A percentile compares a stretch with the other conserved stretches of the same genome.
Evolutionary conservation across 768 basidiomycete genomes (phyloP).

Genomic region (Leccinum fibrillosum): DNA sequence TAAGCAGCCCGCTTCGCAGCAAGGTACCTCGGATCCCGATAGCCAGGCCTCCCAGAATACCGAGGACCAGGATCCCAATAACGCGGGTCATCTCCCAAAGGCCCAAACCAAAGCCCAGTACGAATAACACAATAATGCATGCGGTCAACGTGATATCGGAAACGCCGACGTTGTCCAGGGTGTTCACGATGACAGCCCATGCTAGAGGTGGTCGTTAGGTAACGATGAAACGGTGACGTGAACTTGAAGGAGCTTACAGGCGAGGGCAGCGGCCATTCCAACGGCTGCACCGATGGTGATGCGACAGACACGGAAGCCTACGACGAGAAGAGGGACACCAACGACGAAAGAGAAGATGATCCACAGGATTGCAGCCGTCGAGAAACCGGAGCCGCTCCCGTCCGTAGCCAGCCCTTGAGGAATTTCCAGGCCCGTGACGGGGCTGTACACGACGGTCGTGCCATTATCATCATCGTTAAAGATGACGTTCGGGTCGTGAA

Average conservation of each 20-base stretch:
- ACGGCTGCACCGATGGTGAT: conserved; percentile 53
- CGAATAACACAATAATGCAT: conserved; percentile 48
- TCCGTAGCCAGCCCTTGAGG: conserved; percentile 58
- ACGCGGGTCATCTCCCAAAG: conserved; percentile 48
- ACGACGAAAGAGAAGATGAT: conserved; percentile 48
- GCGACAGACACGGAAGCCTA: conserved; percentile 56
- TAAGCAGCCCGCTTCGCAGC: conserved; percentile 46
- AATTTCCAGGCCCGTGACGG: conserved; percentile 40
- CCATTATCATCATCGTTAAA: conserved; percentile 29
- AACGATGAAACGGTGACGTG: background rate
- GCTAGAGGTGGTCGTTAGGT: conserved; percentile 32
- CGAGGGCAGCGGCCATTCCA: conserved; percentile 48
- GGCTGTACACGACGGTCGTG: conserved; percentile 41
- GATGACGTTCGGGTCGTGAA: conserved; percentile 30
- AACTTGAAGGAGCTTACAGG: conserved; percentile 32
- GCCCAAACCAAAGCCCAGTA: conserved; percentile 50
- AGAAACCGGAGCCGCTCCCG: conserved; percentile 51
- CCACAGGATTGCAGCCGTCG: conserved; percentile 54
- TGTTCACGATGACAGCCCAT: conserved; percentile 64
- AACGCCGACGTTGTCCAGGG: conserved; percentile 44
- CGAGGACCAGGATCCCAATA: conserved; percentile 45
- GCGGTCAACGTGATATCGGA: conserved; percentile 50
- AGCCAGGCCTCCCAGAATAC: conserved; percentile 54
- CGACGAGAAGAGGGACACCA: conserved; percentile 53
- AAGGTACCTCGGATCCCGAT: conserved; percentile 54